Percentiles rank a stretch among this genome's conserved stretches.
These are phyloP conservation scores for Gymnopilus dilepis DNA, from an alignment of 768 basidiomycete genomes.

Conservation along the genomic window DNA sequence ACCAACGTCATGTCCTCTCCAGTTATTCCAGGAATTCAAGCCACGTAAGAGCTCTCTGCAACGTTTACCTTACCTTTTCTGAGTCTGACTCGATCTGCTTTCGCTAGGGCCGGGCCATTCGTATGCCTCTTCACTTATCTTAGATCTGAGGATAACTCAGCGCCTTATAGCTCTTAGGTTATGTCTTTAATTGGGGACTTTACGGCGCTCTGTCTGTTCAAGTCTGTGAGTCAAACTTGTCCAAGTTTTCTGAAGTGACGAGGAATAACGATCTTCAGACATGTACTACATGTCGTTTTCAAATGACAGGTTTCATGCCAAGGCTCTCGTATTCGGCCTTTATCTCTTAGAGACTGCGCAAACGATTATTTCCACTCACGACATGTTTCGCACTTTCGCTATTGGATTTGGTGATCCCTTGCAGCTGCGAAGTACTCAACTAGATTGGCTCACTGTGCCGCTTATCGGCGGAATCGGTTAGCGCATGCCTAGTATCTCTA, in stretches of 20 bases:
- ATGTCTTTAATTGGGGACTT: slow-evolving; percentile 4
- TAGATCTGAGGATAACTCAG: too few relatives aligned
- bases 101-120: too few relatives aligned
- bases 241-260: too few relatives aligned
- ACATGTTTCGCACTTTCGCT: slow-evolving; percentile 27
- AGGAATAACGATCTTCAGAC: slow-evolving; percentile 18
- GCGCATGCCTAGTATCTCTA: not conserved
- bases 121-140: too few relatives aligned
- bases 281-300: slow-evolving; percentile 31
- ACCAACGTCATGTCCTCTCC: too few relatives aligned
- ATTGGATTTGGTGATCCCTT: slow-evolving; percentile 26
- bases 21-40: too few relatives aligned
- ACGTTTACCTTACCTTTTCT: not conserved
- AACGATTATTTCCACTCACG: slow-evolving; percentile 25
- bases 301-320: slow-evolving; percentile 22
- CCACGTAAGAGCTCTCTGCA: too few relatives aligned
- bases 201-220: not conserved
- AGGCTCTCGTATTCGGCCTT: slow-evolving; percentile 25
- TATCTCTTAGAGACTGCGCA: slow-evolving; percentile 31
- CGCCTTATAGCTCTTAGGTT: not conserved
- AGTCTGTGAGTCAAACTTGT: not conserved
- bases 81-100: too few relatives aligned
- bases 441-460: slow-evolving; percentile 29
- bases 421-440: slow-evolving; percentile 17
- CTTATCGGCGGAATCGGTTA: slow-evolving; percentile 25